These are phyloP conservation scores for Suhomyces chickasaworum DNA, from an alignment of 1,139 yeast genomes.

Conservation along the genomic window DNA sequence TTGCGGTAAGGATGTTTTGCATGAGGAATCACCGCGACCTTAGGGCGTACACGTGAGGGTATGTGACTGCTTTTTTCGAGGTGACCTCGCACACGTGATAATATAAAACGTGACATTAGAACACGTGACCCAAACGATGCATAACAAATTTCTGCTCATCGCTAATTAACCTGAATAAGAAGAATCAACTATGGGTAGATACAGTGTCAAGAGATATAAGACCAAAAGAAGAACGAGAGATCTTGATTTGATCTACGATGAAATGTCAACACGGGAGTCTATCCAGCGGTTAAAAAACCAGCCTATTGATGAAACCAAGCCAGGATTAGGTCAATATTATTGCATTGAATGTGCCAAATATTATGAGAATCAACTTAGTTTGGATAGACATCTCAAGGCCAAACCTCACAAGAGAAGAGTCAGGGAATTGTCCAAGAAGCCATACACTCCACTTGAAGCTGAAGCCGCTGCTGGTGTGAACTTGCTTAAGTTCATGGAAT, in stretches of 20 bases:
- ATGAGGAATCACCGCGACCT: not conserved
- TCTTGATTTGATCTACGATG: constrained; percentile 79
- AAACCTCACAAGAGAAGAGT: constrained; percentile 87
- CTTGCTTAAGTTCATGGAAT: constrained; percentile 62
- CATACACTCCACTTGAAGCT: constrained; percentile 85
- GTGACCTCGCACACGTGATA: too few species aligned
- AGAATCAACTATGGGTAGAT: constrained; percentile 87
- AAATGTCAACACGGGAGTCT: constrained; percentile 63
- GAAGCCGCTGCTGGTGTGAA: constrained; percentile 88
- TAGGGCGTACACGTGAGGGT: constrained; percentile 3
- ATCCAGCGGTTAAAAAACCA: constrained; percentile 72
- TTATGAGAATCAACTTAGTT: constrained; percentile 75
- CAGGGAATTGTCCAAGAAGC: constrained; percentile 70
- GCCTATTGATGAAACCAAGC: constrained; percentile 83
- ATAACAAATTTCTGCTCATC: constrained; percentile 10
- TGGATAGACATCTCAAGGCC: constrained; percentile 69
- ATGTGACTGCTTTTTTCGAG: constrained; percentile 15
- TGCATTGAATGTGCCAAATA: constrained; percentile 94
- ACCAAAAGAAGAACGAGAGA: constrained; percentile 85
- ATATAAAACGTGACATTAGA: constrained; percentile 1
- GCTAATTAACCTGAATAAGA: not conserved
- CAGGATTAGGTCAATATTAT: constrained; percentile 93
- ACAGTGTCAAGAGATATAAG: constrained; percentile 72
- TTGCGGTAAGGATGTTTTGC: constrained; percentile 7
- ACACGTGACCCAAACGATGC: too few species aligned